A percentile compares a stretch with the other conserved stretches of the same genome.
Evolutionary conservation across 2,329 filamentous ascomycete species (phyloP).

Genomic region (Capronia coronata): DNA sequence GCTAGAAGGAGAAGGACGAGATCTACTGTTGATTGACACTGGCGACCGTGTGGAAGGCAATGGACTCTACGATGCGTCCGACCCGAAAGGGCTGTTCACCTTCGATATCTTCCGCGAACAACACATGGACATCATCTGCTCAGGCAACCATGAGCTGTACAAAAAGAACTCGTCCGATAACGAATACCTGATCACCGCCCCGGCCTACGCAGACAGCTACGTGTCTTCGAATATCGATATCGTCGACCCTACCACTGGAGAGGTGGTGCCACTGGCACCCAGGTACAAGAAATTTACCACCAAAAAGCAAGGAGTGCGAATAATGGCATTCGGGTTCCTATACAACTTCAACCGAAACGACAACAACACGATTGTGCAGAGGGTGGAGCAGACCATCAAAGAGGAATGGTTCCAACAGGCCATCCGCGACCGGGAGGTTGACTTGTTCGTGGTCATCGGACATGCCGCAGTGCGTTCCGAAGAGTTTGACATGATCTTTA

Average conservation of each 20-base stretch:
- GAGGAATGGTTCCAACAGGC: conserved; percentile 85
- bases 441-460: conserved; percentile 79
- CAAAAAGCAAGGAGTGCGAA: conserved; percentile 74
- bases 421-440: conserved; percentile 69
- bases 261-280: conserved; percentile 68
- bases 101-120: conserved; percentile 82
- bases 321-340: conserved; percentile 87
- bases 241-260: conserved; percentile 62
- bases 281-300: conserved; percentile 87
- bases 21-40: conserved; percentile 90
- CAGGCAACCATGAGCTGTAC: conserved; percentile 95
- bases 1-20: conserved; percentile 70
- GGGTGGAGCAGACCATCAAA: conserved; percentile 71
- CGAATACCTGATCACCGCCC: conserved; percentile 74
- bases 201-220: conserved; percentile 73
- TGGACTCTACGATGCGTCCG: conserved; percentile 83
- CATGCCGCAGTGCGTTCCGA: conserved; percentile 76
- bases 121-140: conserved; percentile 73
- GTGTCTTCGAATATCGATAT: conserved; percentile 92
- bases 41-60: conserved; percentile 92
- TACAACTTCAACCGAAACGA: conserved; percentile 89
- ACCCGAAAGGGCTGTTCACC: conserved; percentile 80
- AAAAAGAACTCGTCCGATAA: conserved; percentile 66
- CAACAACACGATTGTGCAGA: conserved; percentile 81
- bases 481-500: conserved; percentile 72